phyloP scores from a whole-genome alignment of 768 basidiomycete genomes.

The Multifurca ochricompacta region DNA sequence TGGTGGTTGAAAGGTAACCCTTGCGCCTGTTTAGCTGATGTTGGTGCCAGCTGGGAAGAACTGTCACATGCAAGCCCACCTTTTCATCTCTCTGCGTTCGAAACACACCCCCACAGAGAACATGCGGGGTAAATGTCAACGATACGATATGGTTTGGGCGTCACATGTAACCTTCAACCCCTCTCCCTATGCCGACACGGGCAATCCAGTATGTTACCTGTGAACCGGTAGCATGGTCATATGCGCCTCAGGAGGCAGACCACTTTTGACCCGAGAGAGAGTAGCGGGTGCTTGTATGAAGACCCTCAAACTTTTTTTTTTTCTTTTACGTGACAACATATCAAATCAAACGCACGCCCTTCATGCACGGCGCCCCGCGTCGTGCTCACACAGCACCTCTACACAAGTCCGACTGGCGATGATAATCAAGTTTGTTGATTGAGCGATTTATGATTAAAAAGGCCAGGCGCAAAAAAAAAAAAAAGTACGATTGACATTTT shows the following conservation, averaged over 20 bases:
- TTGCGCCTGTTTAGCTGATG: conserved; percentile 7
- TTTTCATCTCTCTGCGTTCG: conserved; percentile 3
- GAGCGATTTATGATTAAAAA: conserved; percentile 2
- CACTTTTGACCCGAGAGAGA: not conserved
- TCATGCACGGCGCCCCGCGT: conserved; percentile 2
- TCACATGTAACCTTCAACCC: conserved; percentile 10
- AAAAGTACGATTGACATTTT: not conserved
- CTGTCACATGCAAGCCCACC: conserved; percentile 11
- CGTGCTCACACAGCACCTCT: not conserved
- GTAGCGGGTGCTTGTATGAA: conserved; percentile 6
- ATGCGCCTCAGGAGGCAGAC: conserved; percentile 3
- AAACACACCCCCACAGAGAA: conserved; percentile 8
- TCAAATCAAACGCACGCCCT: not conserved
- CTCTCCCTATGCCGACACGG: conserved; percentile 3
- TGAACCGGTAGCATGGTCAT: conserved; percentile 2
- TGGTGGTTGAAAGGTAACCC: conserved; percentile 3
- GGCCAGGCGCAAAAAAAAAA: not conserved
- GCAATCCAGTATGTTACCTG: conserved; percentile 5
- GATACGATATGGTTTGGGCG: not conserved
- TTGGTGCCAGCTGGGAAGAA: conserved; percentile 7
- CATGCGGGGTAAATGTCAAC: conserved; percentile 14
- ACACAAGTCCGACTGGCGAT: not conserved
- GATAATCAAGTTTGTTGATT: not conserved
- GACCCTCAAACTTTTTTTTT: conserved; percentile 6
- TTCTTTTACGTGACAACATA: conserved; percentile 9